Base-by-base conservation (phyloP, 176 grass and related monocot genomes). In the Eremochloa ophiuroides region DNA sequence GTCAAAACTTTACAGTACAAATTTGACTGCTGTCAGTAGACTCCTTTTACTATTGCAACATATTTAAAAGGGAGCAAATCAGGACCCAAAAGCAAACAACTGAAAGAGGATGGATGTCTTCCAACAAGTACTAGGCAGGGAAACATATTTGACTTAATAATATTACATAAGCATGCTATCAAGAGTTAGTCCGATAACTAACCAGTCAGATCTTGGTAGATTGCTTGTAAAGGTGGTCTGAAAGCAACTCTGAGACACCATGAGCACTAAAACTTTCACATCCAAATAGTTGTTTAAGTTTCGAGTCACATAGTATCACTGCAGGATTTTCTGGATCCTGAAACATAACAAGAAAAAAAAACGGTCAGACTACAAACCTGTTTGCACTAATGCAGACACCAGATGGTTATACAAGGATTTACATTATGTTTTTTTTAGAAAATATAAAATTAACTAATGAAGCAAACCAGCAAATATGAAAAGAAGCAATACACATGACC, bases 201-300 rank as follows among this genome's bases (percentile, higher is more conserved):
- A 92, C 93, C 89, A 82, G 85, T 97, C 84, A 91, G 74, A 83
- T 66, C 40, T 81, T 86, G 86, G 91, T 89, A 88, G 69, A 86
- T 87, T 87, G 84, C 86, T 86, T 82, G 69, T 81, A 84, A 73
- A 88, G 77, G 83, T 97, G 94, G 29, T 78, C 41, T 65, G 91
- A 91, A 38, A 97, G 78, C 86, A 97, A 86, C 67, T 93, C 88
- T 29, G 94, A 89, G 76, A 97, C 83, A 72, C 42, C 79, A 76
- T 78, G 59, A 39, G 91, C 88, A 85, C 78, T 83, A 85, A 97
- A 47, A 77, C 88, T 93, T 79, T 97, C 94, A 77, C 94, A 87
- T 86, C 91, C 94, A 89, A 97, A 97, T 30, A 97, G 91, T 80
- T 91, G 58, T 79, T 97, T 86, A 78, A 97, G 88, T 74, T 97